Conservation (phyloP, 768 basidiomycete species). For the Lepiota brunneoincarnata region DNA sequence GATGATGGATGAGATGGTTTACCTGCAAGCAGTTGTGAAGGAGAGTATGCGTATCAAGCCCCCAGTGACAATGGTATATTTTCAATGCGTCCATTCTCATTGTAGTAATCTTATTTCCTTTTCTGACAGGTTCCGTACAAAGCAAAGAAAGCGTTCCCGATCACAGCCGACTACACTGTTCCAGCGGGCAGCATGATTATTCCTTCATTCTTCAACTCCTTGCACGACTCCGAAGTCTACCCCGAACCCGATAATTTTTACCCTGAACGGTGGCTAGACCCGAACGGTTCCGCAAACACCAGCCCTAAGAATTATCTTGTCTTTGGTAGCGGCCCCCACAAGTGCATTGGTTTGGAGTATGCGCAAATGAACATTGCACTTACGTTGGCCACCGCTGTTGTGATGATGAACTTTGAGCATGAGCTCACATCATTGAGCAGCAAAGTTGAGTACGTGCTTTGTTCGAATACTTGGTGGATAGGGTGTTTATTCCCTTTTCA, state of each 20-base stretch:
- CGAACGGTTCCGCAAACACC: conserved; percentile 68
- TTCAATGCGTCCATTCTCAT: conserved; percentile 4
- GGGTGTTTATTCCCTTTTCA: conserved; percentile 24
- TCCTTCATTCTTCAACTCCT: conserved; percentile 87
- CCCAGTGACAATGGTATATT: conserved; percentile 89
- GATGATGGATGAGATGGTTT: conserved; percentile 89
- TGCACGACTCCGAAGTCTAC: conserved; percentile 87
- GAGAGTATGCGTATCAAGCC: conserved; percentile 91
- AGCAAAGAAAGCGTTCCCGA: conserved; percentile 87
- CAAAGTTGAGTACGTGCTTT: conserved; percentile 69
- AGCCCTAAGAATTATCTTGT: conserved; percentile 96
- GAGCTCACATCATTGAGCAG: conserved; percentile 74
- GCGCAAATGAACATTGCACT: conserved; percentile 88
- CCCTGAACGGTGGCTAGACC: conserved; percentile 94
- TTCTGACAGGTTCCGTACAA: conserved; percentile 83
- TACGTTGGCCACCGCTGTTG: conserved; percentile 78
- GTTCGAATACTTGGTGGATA: not conserved
- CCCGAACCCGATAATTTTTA: conserved; percentile 79
- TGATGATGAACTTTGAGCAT: conserved; percentile 85
- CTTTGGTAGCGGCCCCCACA: conserved; percentile 91
- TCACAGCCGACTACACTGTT: conserved; percentile 87
- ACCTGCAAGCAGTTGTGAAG: conserved; percentile 89
- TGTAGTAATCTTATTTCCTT: conserved; percentile 15
- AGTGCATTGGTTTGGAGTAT: conserved; percentile 91
- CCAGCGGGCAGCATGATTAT: conserved; percentile 93